Evolutionary conservation across 106 monocot genomes (phyloP).

Genomic region (Vanilla planifolia): DNA sequence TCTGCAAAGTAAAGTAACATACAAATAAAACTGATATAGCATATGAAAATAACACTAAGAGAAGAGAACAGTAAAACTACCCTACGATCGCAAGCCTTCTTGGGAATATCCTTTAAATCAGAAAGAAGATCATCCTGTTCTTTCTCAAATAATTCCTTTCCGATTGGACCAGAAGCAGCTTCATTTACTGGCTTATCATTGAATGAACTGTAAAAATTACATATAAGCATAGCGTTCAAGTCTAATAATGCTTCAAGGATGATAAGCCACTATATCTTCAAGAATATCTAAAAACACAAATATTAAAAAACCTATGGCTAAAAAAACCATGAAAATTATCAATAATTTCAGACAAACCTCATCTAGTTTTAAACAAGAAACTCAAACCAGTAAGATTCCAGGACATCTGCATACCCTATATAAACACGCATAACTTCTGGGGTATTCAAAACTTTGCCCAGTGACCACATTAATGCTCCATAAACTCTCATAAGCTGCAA

Average conservation of each 20-base stretch:
- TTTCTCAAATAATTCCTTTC: conserved; percentile 87
- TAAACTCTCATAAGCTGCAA: conserved; percentile 97
- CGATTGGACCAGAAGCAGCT: conserved; percentile 57
- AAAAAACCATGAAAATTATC: too few relatives aligned
- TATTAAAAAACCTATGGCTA: too few relatives aligned
- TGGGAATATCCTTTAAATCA: conserved; percentile 92
- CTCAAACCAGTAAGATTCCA: too few relatives aligned
- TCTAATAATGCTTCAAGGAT: too few relatives aligned
- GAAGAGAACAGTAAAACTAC: conserved; percentile 24
- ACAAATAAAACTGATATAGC: neutral
- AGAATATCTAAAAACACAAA: too few relatives aligned
- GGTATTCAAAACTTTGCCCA: conserved; percentile 93
- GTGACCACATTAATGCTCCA: conserved; percentile 96
- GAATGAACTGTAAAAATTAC: conserved; percentile 58
- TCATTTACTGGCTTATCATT: conserved; percentile 90
- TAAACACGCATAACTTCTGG: conserved; percentile 97
- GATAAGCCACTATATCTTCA: too few relatives aligned
- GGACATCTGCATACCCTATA: conserved; percentile 52
- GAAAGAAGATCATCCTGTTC: conserved; percentile 95
- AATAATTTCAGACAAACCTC: too few relatives aligned
- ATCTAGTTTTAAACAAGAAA: neutral
- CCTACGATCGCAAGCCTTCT: conserved; percentile 86
- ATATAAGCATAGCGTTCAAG: too few relatives aligned
- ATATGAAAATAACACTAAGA: neutral
- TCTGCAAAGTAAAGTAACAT: conserved; percentile 24